phyloP scores from a whole-genome alignment of 108 stramenopile species.

The Skeletonema costatum region DNA sequence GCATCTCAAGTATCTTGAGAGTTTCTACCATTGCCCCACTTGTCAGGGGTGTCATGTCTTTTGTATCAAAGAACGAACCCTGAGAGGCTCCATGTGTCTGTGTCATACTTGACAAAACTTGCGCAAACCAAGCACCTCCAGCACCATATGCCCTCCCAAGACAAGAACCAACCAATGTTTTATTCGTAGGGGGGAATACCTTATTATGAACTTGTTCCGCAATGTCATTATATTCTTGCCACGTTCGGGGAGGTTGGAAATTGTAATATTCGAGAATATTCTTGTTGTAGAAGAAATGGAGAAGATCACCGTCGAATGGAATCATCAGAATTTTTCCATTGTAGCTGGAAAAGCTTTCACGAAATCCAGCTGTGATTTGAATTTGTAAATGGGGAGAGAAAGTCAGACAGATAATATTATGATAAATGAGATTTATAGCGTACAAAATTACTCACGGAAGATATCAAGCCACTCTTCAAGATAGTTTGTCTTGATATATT shows the following conservation, averaged over 20 bases:
- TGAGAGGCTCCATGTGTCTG: no score
- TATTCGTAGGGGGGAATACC: slow-evolving; percentile 3
- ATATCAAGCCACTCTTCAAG: slow-evolving; percentile 34
- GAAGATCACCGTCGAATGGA: slow-evolving; percentile 50
- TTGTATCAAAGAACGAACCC: no score
- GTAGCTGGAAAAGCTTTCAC: slow-evolving; percentile 24
- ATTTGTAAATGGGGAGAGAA: background rate
- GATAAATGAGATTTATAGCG: no score
- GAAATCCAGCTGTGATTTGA: slow-evolving; percentile 11
- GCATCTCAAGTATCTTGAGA: no score
- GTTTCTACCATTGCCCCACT: no score
- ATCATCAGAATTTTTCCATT: slow-evolving; percentile 9
- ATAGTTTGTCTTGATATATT: slow-evolving; percentile 1
- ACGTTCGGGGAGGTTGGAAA: slow-evolving; percentile 47
- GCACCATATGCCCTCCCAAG: slow-evolving; percentile 11
- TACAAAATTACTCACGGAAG: background rate
- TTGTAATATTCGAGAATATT: slow-evolving; percentile 46
- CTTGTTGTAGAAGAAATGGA: slow-evolving; percentile 46
- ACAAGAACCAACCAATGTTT: background rate
- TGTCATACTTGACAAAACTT: slow-evolving; percentile 49
- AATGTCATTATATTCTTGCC: slow-evolving; percentile 53
- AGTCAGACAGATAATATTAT: background rate
- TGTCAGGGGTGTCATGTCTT: no score
- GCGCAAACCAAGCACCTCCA: slow-evolving; percentile 30
- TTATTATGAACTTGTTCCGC: slow-evolving; percentile 38